These are phyloP conservation scores for Decorospora gaudefroyi DNA, from an alignment of 2,329 filamentous ascomycete species.

Conservation along the genomic window DNA sequence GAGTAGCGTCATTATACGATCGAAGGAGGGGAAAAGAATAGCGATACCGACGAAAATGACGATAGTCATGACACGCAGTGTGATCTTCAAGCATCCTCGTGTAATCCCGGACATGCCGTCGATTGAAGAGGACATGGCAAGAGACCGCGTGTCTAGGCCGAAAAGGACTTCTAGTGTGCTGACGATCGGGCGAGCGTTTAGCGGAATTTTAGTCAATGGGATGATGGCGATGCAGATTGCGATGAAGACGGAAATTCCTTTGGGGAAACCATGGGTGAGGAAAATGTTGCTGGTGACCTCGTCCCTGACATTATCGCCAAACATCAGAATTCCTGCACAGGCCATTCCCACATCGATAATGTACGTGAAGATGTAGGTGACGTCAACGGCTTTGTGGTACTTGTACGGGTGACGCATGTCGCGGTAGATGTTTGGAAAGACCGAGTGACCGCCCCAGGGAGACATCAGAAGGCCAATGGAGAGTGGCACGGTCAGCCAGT, in stretches of 20 bases:
- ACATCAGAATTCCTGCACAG: constrained; percentile 88
- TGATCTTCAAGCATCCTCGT: constrained; percentile 62
- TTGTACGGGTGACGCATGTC: constrained; percentile 83
- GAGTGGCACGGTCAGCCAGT: constrained; percentile 85
- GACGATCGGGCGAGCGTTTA: constrained; percentile 86
- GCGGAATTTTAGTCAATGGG: constrained; percentile 90
- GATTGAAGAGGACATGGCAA: constrained; percentile 56
- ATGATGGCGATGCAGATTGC: constrained; percentile 89
- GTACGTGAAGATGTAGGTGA: constrained; percentile 86
- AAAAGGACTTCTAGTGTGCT: constrained; percentile 80
- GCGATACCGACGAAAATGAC: constrained; percentile 77
- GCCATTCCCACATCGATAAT: constrained; percentile 81
- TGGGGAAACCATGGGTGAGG: constrained; percentile 72
- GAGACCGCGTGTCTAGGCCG: constrained; percentile 66
- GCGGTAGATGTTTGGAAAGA: constrained; percentile 84
- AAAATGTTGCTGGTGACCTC: constrained; percentile 93
- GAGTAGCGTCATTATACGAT: constrained; percentile 88
- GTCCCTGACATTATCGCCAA: constrained; percentile 83
- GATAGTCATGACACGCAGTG: constrained; percentile 68
- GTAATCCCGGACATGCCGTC: constrained; percentile 61
- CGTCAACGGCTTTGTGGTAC: constrained; percentile 72
- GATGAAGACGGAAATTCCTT: constrained; percentile 73
- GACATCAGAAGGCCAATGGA: constrained; percentile 90
- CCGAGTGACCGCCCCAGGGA: constrained; percentile 71
- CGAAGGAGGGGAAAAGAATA: constrained; percentile 75